These are phyloP conservation scores for Sporothrix inflata DNA, from an alignment of 2,329 filamentous ascomycete species.

Conservation along the genomic window DNA sequence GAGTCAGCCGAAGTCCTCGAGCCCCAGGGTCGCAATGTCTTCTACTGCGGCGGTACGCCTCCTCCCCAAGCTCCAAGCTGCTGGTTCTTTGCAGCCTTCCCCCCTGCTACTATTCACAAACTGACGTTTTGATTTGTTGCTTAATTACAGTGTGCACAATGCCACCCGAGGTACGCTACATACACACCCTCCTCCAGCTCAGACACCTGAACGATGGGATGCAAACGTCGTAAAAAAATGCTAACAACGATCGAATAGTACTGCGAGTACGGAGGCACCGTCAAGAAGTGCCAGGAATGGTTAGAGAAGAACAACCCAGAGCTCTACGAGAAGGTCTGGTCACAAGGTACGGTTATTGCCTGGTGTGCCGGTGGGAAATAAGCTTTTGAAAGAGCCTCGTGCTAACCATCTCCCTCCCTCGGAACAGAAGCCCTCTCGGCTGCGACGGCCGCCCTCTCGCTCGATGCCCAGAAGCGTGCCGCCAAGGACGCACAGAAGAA, in stretches of 20 bases:
- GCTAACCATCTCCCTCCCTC: conserved; percentile 15
- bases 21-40: conserved; percentile 55
- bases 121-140: conserved; percentile 25
- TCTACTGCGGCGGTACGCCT: conserved; percentile 62
- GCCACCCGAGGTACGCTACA: conserved; percentile 62
- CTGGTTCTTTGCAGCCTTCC: no score
- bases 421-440: conserved; percentile 74
- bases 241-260: conserved; percentile 62
- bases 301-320: conserved; percentile 73
- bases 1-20: conserved; percentile 53
- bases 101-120: neutral
- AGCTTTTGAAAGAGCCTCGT: neutral
- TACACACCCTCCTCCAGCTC: neutral
- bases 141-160: conserved; percentile 61
- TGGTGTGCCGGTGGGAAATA: conserved; percentile 31
- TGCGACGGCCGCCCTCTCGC: conserved; percentile 80
- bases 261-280: conserved; percentile 96
- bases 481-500: conserved; percentile 98
- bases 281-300: conserved; percentile 98
- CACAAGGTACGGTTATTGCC: conserved; percentile 61
- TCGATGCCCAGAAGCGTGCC: conserved; percentile 91
- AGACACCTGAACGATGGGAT: no score
- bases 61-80: neutral
- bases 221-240: neutral
- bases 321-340: conserved; percentile 82